Evolutionary conservation across 345 rosid genomes (phyloP), one percentile per base, ranked within the genome.

Genomic region (Leavenworthia alabamica): DNA sequence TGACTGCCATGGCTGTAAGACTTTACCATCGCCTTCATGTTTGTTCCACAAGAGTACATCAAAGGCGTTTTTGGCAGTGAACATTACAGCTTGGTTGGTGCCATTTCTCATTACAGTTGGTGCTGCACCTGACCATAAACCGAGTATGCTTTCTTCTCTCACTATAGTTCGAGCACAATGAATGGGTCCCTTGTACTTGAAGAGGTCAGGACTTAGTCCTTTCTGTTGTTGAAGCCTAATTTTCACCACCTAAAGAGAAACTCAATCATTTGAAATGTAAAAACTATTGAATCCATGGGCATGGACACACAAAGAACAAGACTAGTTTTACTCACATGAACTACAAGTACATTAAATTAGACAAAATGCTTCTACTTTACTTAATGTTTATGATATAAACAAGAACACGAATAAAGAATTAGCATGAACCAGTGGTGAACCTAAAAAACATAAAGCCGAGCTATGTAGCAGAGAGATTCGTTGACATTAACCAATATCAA

Each of bases 41-140:
- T 93, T 93, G 72, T 82, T 80, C 99, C 99, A 93, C 77, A 93
- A 66, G 22, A 89, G 12, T 5, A 82, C 77, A 53, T 93, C 99
- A 27, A 87, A 87, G 2, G 91, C 60, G 64, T 89, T 89, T 72
- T 93, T 93, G 0, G 99, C 95, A 0, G 97, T 89, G 56, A 93
- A 89, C 99, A 86, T 93, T 40, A 86, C 97, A 0, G 99, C 97
- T 74, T 89, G 99, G 77, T 93, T 89, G 17, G 97, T 93, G 8
- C 99, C 97, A 55, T 93, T 93, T 17, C 97, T 89, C 97, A 89
- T 89, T 8, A 93, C 92, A 2, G 97, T 93, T 5, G 99, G 97
- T 26, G 94, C 81, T 57, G 96, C 99, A 42, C 99, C 99, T 48
- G 97, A 85, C 97, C 97, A 93, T 39, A 93, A 79, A 13, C 99